A percentile compares a stretch with the other conserved stretches of the same genome.
Evolutionary conservation across 2,329 filamentous ascomycete genomes (phyloP).

Genomic region (Exophiala bonariae): DNA sequence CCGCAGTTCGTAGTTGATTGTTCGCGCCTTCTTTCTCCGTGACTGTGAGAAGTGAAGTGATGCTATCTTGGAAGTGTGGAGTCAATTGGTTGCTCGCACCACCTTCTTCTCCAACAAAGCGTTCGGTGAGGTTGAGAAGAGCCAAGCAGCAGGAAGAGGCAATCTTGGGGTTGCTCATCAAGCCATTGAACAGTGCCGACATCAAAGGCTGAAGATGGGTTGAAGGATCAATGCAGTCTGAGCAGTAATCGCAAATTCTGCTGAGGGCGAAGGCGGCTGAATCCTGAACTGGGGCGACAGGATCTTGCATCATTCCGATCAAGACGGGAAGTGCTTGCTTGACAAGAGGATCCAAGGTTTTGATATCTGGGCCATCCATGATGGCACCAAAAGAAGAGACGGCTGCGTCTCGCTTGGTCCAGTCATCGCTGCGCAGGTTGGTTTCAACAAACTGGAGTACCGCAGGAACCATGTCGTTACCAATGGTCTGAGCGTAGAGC

Average conservation of each 20-base stretch:
- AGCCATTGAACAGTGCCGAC: constrained; percentile 81
- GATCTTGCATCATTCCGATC: constrained; percentile 89
- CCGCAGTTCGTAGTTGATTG: constrained; percentile 86
- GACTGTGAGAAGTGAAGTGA: constrained; percentile 79
- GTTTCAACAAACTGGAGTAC: constrained; percentile 90
- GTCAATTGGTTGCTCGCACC: constrained; percentile 79
- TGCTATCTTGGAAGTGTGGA: constrained; percentile 88
- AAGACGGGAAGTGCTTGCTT: constrained; percentile 92
- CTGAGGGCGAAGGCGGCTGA: constrained; percentile 95
- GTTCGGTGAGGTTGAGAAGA: constrained; percentile 95
- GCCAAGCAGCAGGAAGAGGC: constrained; percentile 98
- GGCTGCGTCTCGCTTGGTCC: constrained; percentile 91
- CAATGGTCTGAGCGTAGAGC: constrained; percentile 91
- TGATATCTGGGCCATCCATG: constrained; percentile 96
- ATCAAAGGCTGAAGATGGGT: constrained; percentile 83
- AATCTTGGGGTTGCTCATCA: constrained; percentile 93
- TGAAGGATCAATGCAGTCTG: constrained; percentile 83
- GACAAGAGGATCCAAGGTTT: constrained; percentile 86
- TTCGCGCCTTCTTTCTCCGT: constrained; percentile 74
- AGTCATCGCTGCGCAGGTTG: constrained; percentile 87
- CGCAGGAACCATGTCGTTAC: constrained; percentile 76
- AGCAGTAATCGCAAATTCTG: constrained; percentile 91
- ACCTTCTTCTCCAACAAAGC: constrained; percentile 84
- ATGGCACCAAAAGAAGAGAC: constrained; percentile 97
- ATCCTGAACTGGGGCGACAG: constrained; percentile 85